These are phyloP conservation scores for Candolleomyces aberdarensis DNA, from an alignment of 768 basidiomycete species.

Conservation along the genomic window DNA sequence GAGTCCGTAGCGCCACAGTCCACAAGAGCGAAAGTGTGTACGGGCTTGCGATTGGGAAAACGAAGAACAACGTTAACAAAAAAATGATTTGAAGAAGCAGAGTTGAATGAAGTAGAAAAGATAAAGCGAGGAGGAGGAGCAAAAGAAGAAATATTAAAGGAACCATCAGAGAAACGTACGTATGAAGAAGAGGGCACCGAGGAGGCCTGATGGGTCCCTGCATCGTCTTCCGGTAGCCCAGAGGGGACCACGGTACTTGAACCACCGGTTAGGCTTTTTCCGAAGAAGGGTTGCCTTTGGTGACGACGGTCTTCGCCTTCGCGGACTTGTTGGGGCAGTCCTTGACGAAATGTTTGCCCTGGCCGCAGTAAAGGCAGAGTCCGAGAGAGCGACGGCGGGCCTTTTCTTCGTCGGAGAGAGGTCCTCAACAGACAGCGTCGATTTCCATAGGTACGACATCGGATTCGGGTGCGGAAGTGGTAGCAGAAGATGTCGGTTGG, in stretches of 20 bases:
- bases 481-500: neutral
- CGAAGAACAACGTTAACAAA: conserved; percentile 23
- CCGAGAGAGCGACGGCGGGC: conserved; percentile 18
- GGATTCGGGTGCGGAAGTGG: conserved; percentile 7
- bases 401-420: conserved; percentile 24
- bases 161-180: conserved; percentile 11
- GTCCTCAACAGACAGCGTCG: conserved; percentile 22
- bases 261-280: conserved; percentile 27
- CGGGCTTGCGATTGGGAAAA: conserved; percentile 28
- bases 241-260: conserved; percentile 16
- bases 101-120: conserved; percentile 13
- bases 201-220: conserved; percentile 18
- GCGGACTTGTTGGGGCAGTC: conserved; percentile 22
- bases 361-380: conserved; percentile 35
- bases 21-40: conserved; percentile 33
- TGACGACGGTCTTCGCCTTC: conserved; percentile 5
- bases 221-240: conserved; percentile 23
- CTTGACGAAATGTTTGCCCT: conserved; percentile 22
- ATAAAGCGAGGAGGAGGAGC: conserved; percentile 15
- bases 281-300: conserved; percentile 9
- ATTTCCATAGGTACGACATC: conserved; percentile 30
- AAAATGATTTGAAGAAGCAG: conserved; percentile 19
- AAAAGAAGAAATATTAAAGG: neutral
- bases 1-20: conserved; percentile 34
- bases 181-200: conserved; percentile 12